A percentile compares a stretch with the other conserved stretches of the same genome.
Evolutionary conservation across 2,329 filamentous ascomycete species (phyloP).

Genomic region (Arthrocladium fulminans): DNA sequence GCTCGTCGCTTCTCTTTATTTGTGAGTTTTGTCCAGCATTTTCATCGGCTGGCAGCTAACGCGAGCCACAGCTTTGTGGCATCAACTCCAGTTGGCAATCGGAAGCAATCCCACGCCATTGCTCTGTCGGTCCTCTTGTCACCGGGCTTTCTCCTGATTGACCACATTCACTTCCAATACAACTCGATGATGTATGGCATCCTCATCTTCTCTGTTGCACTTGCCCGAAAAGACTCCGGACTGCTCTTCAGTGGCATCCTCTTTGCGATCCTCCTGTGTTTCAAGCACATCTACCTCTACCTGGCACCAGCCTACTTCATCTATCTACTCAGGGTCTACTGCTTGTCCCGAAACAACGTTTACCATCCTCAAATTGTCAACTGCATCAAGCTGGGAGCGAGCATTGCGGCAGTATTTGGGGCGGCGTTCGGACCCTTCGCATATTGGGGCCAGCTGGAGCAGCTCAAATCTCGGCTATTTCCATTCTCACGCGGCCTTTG

Average conservation of each 20-base stretch:
- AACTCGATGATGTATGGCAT: constrained; percentile 95
- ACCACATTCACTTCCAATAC: constrained; percentile 98
- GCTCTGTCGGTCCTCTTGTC: constrained; percentile 85
- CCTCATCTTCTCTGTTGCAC: constrained; percentile 73
- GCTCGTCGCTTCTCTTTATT: constrained; percentile 70
- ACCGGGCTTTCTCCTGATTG: constrained; percentile 89
- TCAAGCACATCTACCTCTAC: constrained; percentile 98
- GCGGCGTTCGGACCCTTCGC: constrained; percentile 86
- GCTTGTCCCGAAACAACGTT: constrained; percentile 66
- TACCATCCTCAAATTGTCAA: constrained; percentile 61
- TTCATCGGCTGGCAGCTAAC: constrained; percentile 13
- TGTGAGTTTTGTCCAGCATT: constrained; percentile 41
- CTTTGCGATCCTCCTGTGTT: constrained; percentile 77
- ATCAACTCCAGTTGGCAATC: constrained; percentile 56
- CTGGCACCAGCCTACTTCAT: constrained; percentile 93
- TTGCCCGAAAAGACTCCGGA: constrained; percentile 66
- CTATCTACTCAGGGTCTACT: constrained; percentile 81
- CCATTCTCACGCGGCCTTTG: constrained; percentile 90
- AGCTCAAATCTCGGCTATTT: constrained; percentile 76
- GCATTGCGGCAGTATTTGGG: constrained; percentile 62
- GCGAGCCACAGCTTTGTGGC: constrained; percentile 57
- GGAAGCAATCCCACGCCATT: constrained; percentile 70
- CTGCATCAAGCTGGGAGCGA: constrained; percentile 68
- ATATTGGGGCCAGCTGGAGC: constrained; percentile 69
- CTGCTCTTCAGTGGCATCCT: constrained; percentile 69